phyloP scores from a whole-genome alignment of 2,329 filamentous ascomycete genomes.

The Colletotrichum sp. region DNA sequence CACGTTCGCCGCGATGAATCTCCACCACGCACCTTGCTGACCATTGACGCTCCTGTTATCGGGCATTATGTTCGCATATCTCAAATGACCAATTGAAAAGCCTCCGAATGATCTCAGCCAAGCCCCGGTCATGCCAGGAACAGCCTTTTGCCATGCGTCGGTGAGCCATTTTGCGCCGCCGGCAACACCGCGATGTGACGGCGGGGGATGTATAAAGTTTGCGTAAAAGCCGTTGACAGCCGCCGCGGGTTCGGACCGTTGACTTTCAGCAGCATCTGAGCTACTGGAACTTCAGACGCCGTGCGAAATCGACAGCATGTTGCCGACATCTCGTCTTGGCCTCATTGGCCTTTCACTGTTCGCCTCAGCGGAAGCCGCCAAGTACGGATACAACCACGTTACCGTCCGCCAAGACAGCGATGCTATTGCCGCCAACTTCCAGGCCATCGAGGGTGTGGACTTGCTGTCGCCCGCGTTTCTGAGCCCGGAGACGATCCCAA shows the following conservation, averaged over 20 bases:
- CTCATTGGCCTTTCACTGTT: conserved; percentile 16
- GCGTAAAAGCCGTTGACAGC: neutral
- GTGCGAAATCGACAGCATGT: neutral
- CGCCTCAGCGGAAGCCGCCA: conserved; percentile 2
- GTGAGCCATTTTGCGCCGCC: neutral
- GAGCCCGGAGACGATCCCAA: conserved; percentile 25
- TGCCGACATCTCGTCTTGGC: neutral
- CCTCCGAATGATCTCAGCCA: conserved; percentile 13
- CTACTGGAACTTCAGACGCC: neutral
- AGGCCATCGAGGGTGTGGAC: conserved; percentile 21
- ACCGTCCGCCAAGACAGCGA: conserved; percentile 16
- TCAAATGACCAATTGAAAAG: neutral
- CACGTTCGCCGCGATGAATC: neutral
- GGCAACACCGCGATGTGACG: neutral
- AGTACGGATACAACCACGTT: conserved; percentile 22
- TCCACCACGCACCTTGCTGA: neutral
- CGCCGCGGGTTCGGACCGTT: neutral
- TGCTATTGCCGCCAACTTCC: conserved; percentile 12
- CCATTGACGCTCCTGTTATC: neutral
- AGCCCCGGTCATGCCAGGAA: conserved; percentile 1
- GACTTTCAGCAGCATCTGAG: neutral
- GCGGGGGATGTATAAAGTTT: neutral
- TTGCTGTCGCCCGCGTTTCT: conserved; percentile 31
- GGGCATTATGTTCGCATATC: neutral
- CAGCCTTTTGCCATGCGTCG: neutral